phyloP scores from a whole-genome alignment of 176 grass and related monocot genomes.

The Eragrostis nindensis region DNA sequence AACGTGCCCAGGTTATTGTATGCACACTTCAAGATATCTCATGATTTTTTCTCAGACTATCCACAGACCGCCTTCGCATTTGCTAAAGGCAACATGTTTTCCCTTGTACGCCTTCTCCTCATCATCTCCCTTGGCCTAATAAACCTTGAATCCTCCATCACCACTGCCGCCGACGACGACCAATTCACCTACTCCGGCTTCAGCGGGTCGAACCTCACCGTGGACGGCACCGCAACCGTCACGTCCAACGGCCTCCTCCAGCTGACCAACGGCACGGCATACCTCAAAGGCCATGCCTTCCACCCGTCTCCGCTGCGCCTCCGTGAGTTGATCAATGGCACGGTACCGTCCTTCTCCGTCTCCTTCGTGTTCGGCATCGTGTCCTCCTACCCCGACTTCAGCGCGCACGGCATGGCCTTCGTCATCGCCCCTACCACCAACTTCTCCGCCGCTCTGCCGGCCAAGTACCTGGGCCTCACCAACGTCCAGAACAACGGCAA shows the following conservation, averaged over 20 bases:
- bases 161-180: not conserved
- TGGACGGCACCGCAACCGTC: not conserved
- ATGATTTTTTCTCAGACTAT: not conserved
- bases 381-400: not conserved
- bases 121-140: not conserved
- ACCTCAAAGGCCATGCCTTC: not conserved
- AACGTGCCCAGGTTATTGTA: not conserved
- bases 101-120: constrained; percentile 1
- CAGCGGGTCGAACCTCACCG: not conserved
- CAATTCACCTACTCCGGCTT: constrained; percentile 22
- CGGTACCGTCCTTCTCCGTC: not conserved
- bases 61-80: not conserved
- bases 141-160: not conserved
- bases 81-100: not conserved
- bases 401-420: not conserved
- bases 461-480: not conserved
- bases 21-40: not conserved
- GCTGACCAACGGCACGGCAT: not conserved
- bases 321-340: not conserved
- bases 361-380: not conserved
- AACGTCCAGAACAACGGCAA: not conserved
- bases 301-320: not conserved
- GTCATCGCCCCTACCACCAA: not conserved
- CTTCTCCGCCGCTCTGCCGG: not conserved
- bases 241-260: not conserved